Base-by-base conservation (phyloP, 2,329 filamentous ascomycete species). In the Trichoderma gracile region DNA sequence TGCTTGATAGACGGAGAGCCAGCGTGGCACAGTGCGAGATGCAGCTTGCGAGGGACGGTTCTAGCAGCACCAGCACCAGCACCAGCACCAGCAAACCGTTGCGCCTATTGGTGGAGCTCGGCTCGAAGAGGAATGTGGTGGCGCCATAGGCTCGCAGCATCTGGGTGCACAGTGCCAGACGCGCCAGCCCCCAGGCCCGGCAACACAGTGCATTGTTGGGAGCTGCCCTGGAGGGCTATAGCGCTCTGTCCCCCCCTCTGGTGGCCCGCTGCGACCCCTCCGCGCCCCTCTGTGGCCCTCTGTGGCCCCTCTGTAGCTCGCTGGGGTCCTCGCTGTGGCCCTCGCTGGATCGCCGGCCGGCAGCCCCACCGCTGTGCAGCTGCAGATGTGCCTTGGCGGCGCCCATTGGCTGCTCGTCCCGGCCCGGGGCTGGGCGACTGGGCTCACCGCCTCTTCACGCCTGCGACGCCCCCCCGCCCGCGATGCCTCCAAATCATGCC, bases 381-480 rank as follows among this genome's bases (percentile, higher is more conserved):
- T 71, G 69, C 71, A 67, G 68, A 71, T 71, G 71, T 70, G 72
- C 69, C 58, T 70, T 73, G 72, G 68, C 71, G 52, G 47, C 68
- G 66, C 68, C 70, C 65, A 77, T 77, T 77, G 75, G 75, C 73
- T 73, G 71, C 70, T 67, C 65, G 58, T 72, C 68, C 71, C 71
- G 72, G 72, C 52, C 71, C 69, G 69, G 73, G 71, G 72, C 73
- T 75, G 72, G 73, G 67, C 66, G 65, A 68, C 30, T 6, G 23
- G 65, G 72, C 76, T 77, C 75, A 77, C 75, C 75, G 75, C 75
- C 75, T 77, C 75, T 77, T 77, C 68, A 67, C 66, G 68, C 69
- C 33, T 38, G 33, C 33, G 33, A 38, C 33, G 33, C 33, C 33
- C 33, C 71, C 63, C 69, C 63, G 67, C 58, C 55, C 58, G 53